Evolutionary conservation across 2,329 filamentous ascomycete species (phyloP).

Genomic region (Beauveria sp.): DNA sequence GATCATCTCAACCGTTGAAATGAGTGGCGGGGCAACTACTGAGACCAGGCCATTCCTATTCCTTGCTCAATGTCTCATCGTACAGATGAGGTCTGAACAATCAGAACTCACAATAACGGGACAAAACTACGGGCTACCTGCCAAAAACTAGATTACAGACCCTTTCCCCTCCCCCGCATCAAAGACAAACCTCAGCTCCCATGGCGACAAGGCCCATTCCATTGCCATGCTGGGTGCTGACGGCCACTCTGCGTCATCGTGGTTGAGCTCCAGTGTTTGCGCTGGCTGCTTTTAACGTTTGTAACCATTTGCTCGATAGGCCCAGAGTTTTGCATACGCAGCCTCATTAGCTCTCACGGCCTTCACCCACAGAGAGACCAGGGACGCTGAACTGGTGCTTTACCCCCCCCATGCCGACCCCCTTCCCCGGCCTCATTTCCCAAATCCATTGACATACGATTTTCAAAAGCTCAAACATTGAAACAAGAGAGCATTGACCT

Average conservation of each 20-base stretch:
- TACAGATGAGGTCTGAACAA: not conserved
- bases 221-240: not conserved
- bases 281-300: no score
- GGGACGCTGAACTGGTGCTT: not conserved
- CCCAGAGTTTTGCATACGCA: no score
- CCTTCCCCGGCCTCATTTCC: constrained; percentile 5
- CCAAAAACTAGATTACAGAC: no score
- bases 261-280: no score
- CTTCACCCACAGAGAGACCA: no score
- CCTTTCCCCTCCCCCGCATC: not conserved
- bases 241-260: not conserved
- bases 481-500: not conserved
- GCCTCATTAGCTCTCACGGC: no score
- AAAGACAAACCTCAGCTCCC: not conserved
- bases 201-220: not conserved
- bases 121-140: no score
- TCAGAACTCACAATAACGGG: not conserved
- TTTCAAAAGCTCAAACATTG: not conserved
- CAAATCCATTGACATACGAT: not conserved
- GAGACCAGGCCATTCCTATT: constrained; percentile 4
- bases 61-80: not conserved
- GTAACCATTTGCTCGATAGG: no score
- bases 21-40: constrained; percentile 7
- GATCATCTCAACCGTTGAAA: not conserved
- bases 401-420: not conserved